Conservation (phyloP, 106 monocot genomes). For the Iris macrosiphon region DNA sequence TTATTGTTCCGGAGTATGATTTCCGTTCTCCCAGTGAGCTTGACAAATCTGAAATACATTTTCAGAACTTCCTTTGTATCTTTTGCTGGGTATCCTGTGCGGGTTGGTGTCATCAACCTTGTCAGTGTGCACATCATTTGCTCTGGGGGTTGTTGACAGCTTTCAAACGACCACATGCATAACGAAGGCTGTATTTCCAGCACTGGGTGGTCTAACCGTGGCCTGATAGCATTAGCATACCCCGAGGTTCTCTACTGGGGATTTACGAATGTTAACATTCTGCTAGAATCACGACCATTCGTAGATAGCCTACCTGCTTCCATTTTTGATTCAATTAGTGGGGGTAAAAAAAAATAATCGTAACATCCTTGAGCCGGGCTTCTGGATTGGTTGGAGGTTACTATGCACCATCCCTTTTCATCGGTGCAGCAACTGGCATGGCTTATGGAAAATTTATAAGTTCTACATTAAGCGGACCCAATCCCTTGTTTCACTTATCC, state of each 20-base stretch:
- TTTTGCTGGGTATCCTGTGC: slow-evolving; percentile 73
- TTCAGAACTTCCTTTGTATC: slow-evolving; percentile 93
- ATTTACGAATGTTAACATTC: slow-evolving; percentile 86
- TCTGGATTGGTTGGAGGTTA: slow-evolving; percentile 94
- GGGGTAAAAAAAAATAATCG: slow-evolving; percentile 82
- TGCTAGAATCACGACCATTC: slow-evolving; percentile 80
- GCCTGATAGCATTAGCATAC: slow-evolving; percentile 68
- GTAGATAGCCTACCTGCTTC: slow-evolving; percentile 53
- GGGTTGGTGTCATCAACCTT: slow-evolving; percentile 69
- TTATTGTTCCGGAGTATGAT: slow-evolving; percentile 85
- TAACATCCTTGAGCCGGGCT: slow-evolving; percentile 71
- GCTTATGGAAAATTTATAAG: slow-evolving; percentile 78
- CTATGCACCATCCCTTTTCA: slow-evolving; percentile 96
- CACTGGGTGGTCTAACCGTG: slow-evolving; percentile 78
- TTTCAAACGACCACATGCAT: slow-evolving; percentile 47
- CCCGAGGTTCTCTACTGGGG: slow-evolving; percentile 96
- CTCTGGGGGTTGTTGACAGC: slow-evolving; percentile 35
- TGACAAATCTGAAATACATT: slow-evolving; percentile 50
- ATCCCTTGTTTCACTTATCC: slow-evolving; percentile 47
- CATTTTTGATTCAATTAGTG: slow-evolving; percentile 72
- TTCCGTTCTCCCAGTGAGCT: slow-evolving; percentile 74
- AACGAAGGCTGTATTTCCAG: slow-evolving; percentile 60
- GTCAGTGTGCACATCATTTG: slow-evolving; percentile 67
- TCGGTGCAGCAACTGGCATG: slow-evolving; percentile 97
- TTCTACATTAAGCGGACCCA: slow-evolving; percentile 30